Percentiles rank a stretch among this genome's conserved stretches.
phyloP scores from a whole-genome alignment of 805 yeast species.

The Wickerhamiella vanderwaltii region DNA sequence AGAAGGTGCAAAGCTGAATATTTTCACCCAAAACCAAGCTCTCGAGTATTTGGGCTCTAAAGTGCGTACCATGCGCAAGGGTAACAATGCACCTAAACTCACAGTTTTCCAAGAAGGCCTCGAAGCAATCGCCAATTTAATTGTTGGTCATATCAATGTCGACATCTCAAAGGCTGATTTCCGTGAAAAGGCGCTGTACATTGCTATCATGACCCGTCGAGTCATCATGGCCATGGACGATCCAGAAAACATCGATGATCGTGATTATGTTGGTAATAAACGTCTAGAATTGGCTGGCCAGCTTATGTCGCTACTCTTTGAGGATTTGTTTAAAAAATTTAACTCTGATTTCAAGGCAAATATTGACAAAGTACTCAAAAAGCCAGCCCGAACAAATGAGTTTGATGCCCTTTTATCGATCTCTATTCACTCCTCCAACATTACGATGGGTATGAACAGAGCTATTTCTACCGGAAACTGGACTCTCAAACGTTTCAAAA shows the following conservation, averaged over 20 bases:
- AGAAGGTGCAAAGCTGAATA: constrained; percentile 75
- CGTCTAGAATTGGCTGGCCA: constrained; percentile 96
- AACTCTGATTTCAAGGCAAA: constrained; percentile 89
- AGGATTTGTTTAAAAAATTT: constrained; percentile 93
- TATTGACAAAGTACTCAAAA: constrained; percentile 84
- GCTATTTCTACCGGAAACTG: constrained; percentile 98
- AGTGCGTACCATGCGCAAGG: constrained; percentile 83
- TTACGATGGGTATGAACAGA: constrained; percentile 86
- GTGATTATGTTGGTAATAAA: constrained; percentile 97
- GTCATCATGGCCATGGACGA: constrained; percentile 92
- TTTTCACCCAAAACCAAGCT: constrained; percentile 88
- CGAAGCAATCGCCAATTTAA: constrained; percentile 80
- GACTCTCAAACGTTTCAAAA: constrained; percentile 96
- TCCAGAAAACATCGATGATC: constrained; percentile 92
- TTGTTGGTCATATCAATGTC: constrained; percentile 88
- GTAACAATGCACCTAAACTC: constrained; percentile 62
- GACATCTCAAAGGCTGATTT: constrained; percentile 55
- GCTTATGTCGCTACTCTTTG: constrained; percentile 84
- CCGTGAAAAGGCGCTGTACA: constrained; percentile 85
- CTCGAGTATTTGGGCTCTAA: constrained; percentile 79
- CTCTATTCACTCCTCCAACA: constrained; percentile 82
- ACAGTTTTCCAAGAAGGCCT: constrained; percentile 84
- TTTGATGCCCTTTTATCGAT: constrained; percentile 87
- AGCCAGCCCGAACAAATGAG: constrained; percentile 88
- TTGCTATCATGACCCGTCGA: constrained; percentile 93